Percentiles rank a stretch among this genome's conserved stretches.
These are phyloP conservation scores for Sphaerulina vaccinii DNA, from an alignment of 2,329 filamentous ascomycete species.

Conservation along the genomic window DNA sequence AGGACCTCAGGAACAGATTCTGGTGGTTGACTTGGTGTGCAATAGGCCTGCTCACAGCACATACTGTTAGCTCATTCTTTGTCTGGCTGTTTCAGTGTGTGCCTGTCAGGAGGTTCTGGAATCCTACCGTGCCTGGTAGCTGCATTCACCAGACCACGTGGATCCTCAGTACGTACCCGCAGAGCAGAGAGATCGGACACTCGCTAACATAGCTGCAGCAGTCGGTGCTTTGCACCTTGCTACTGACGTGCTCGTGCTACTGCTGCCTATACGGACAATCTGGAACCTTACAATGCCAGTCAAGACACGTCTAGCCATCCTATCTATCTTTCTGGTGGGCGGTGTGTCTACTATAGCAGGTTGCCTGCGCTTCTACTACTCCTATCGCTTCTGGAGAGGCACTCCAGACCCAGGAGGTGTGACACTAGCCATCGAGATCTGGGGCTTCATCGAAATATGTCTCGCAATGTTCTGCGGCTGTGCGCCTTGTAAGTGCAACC, in stretches of 20 bases:
- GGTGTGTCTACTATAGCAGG: slow-evolving; percentile 3
- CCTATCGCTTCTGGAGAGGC: not conserved
- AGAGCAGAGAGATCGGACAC: too few relatives aligned
- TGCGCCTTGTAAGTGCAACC: slow-evolving; percentile 3
- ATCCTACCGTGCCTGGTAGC: not conserved
- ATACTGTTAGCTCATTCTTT: not conserved
- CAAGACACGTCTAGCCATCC: slow-evolving; percentile 7
- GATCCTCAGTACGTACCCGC: not conserved
- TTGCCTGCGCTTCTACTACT: slow-evolving; percentile 3
- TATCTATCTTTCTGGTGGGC: slow-evolving; percentile 5
- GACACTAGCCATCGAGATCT: not conserved
- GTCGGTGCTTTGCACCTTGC: not conserved
- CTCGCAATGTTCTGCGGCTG: slow-evolving; percentile 7
- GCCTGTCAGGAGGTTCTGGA: not conserved
- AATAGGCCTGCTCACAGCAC: not conserved
- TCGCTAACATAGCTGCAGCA: not conserved
- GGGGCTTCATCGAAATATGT: slow-evolving; percentile 3
- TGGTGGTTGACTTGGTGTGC: slow-evolving; percentile 5
- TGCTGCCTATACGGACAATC: not conserved
- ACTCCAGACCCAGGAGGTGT: not conserved
- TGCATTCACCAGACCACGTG: not conserved
- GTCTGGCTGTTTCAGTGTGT: slow-evolving; percentile 1
- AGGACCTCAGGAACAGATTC: slow-evolving; percentile 1
- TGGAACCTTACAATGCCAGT: slow-evolving; percentile 5
- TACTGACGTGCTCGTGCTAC: slow-evolving; percentile 2